Evolutionary conservation across 225 moss, liverwort and hornwort genomes (phyloP).

Genomic region (Marchantia polymorpha): DNA sequence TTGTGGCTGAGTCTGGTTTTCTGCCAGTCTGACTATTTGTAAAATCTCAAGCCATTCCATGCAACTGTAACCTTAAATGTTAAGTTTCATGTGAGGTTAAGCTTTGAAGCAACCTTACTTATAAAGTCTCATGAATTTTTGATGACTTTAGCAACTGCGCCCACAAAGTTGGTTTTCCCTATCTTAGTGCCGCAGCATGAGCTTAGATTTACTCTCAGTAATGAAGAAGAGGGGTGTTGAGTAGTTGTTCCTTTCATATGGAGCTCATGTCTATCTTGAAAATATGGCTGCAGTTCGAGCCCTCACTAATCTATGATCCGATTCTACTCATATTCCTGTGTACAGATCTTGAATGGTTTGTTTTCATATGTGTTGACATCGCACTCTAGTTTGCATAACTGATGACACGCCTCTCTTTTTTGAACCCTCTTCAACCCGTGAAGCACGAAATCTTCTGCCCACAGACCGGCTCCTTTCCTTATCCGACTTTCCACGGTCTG

Average conservation of each 20-base stretch:
- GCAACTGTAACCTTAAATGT: slow-evolving; percentile 48
- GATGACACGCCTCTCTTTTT: too few relatives aligned
- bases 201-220: neutral
- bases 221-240: neutral
- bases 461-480: too few relatives aligned
- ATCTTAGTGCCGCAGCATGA: slow-evolving; percentile 2
- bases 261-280: slow-evolving; percentile 8
- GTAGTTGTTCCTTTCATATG: neutral
- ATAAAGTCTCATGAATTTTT: slow-evolving; percentile 40
- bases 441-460: too few relatives aligned
- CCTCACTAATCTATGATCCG: neutral
- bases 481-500: too few relatives aligned
- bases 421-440: too few relatives aligned
- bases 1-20: slow-evolving; percentile 21
- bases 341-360: neutral
- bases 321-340: neutral
- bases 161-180: neutral
- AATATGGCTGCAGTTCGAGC: neutral
- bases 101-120: slow-evolving; percentile 44
- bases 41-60: slow-evolving; percentile 40
- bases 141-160: slow-evolving; percentile 24
- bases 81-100: slow-evolving; percentile 43
- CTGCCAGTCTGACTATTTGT: slow-evolving; percentile 41
- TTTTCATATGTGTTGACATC: too few relatives aligned
- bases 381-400: too few relatives aligned